Evolutionary conservation across 257 asterid genomes (phyloP), one percentile per base, ranked within the genome.

Genomic region (Solanum sitiens): DNA sequence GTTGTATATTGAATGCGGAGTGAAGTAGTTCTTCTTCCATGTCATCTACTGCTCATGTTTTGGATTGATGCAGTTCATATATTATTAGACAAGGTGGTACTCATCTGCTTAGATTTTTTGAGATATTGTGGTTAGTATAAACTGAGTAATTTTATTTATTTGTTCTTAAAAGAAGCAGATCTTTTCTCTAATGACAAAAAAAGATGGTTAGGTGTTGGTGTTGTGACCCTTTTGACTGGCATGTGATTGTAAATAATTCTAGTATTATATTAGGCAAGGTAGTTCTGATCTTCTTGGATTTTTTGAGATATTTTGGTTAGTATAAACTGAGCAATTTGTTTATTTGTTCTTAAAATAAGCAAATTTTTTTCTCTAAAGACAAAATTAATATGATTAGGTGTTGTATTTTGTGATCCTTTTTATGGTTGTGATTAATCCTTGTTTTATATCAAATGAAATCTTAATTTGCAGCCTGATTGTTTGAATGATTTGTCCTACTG

Each of bases 401-500:
- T 37, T 75, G 7, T 40, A 40, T n/a, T 72, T n/a, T 72, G 25
- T 15, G 42, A 50, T 30, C 45, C 42, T 15, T 79, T 79, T 6
- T 80, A 30, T 27, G 68, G 42, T 3, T 47, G 27, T 50, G 70
- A 82, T 18, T 45, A 25, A 18, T 53, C 33, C 30, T 32, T 30
- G 70, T 47, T 50, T 79, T 45, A 27, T 45, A 40, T 82, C 44
- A 50, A 30, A 9, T 50, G 68, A 23, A 45, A 18, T 82, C 30
- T 71, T 72, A 63, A 27, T 53, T 91, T 86, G 72, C 94, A 96
- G 99, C 99, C 98, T 74, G 99, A 96, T 83, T 91, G 93, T 91
- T 92, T 96, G 95, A 95, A 91, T 85, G 99, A 96, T 89, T 91
- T 96, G 89, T 92, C 98, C 37, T 93, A 90, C 89, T 93, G 93